Conservation (phyloP, 306 rosid species). For the Quercus wislizeni region DNA sequence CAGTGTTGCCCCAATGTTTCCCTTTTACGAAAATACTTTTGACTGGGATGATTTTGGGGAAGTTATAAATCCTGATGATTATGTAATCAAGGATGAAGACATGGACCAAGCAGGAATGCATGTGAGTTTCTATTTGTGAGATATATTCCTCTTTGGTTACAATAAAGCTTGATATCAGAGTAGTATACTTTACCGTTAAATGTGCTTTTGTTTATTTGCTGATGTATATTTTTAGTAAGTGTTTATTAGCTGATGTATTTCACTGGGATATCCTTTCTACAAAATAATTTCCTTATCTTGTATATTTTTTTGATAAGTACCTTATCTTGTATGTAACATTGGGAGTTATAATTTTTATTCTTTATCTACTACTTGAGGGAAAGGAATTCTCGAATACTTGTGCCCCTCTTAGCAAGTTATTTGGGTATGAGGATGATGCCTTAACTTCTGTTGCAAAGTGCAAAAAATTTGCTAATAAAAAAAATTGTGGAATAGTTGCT, state of each 20-base stretch:
- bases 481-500: neutral
- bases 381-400: neutral
- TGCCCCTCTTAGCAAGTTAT: neutral
- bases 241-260: neutral
- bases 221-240: neutral
- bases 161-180: neutral
- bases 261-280: neutral
- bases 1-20: conserved; percentile 85
- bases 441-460: neutral
- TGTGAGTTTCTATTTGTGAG: conserved; percentile 42
- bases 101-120: conserved; percentile 65
- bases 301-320: neutral
- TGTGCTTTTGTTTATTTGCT: neutral
- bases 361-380: neutral
- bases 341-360: neutral
- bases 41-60: conserved; percentile 99
- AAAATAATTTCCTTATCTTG: neutral
- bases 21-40: conserved; percentile 64
- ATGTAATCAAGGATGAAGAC: conserved; percentile 92
- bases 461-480: neutral
- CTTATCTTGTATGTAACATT: neutral
- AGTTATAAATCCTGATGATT: conserved; percentile 98
- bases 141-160: conserved; percentile 13
- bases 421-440: neutral
- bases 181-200: neutral